Evolutionary conservation across 169 alveolate species (phyloP).

Genomic region (Cyclospora cayetanensis): DNA sequence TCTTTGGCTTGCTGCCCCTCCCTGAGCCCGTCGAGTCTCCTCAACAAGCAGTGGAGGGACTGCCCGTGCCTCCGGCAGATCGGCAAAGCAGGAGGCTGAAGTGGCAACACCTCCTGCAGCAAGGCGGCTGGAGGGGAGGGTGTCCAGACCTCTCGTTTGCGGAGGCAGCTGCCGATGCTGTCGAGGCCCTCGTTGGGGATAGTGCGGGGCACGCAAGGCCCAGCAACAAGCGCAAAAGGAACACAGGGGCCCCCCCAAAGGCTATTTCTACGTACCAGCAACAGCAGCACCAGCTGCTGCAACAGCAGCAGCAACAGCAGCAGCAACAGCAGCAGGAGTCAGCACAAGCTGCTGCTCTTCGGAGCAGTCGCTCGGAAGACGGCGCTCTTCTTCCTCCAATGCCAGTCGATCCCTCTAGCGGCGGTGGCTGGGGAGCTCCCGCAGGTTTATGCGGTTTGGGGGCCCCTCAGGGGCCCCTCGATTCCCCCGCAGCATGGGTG

Average conservation of each 20-base stretch:
- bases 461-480: background rate
- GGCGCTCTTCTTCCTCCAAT: background rate
- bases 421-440: background rate
- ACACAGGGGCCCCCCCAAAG: constrained; percentile 16
- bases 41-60: constrained; percentile 46
- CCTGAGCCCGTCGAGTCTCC: constrained; percentile 50
- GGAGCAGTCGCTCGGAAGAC: background rate
- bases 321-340: background rate
- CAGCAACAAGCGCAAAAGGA: constrained; percentile 23
- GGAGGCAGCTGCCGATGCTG: constrained; percentile 51
- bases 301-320: constrained; percentile 51
- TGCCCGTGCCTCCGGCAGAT: background rate
- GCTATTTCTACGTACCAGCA: background rate
- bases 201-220: background rate
- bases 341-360: background rate
- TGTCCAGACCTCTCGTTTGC: constrained; percentile 16
- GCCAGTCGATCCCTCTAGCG: background rate
- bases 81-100: background rate
- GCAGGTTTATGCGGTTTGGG: background rate
- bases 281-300: constrained; percentile 50
- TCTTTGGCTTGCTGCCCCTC: constrained; percentile 40
- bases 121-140: constrained; percentile 46
- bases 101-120: constrained; percentile 59
- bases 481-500: constrained; percentile 5
- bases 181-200: constrained; percentile 13